These are phyloP conservation scores for Sclerotinia minor DNA, from an alignment of 2,329 filamentous ascomycete species.

Conservation along the genomic window DNA sequence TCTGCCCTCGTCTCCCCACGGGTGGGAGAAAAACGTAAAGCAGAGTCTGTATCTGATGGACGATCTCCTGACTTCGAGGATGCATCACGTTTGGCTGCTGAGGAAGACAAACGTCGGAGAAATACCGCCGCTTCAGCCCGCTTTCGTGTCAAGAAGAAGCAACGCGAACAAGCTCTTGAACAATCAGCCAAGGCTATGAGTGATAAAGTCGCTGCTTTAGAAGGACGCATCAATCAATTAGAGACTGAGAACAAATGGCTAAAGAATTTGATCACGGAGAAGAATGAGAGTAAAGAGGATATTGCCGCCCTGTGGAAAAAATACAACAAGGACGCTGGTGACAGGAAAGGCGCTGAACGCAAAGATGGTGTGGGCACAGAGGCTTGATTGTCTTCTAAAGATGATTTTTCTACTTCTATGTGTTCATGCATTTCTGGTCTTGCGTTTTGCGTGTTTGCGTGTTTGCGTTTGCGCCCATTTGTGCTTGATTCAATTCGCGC, in stretches of 20 bases:
- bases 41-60: slow-evolving; percentile 42
- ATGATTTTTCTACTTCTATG: slow-evolving; percentile 8
- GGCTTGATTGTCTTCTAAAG: slow-evolving; percentile 26
- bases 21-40: slow-evolving; percentile 40
- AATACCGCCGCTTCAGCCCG: slow-evolving; percentile 87
- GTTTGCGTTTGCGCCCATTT: slow-evolving; percentile 28
- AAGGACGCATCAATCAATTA: slow-evolving; percentile 72
- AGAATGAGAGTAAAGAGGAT: slow-evolving; percentile 59
- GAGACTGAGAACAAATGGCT: slow-evolving; percentile 83
- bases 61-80: slow-evolving; percentile 59
- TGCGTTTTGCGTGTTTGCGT: slow-evolving; percentile 3
- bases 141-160: slow-evolving; percentile 95
- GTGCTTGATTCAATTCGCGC: slow-evolving; percentile 25
- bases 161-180: slow-evolving; percentile 83
- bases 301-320: slow-evolving; percentile 45
- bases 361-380: slow-evolving; percentile 42
- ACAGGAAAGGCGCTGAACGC: slow-evolving; percentile 39
- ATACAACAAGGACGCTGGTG: slow-evolving; percentile 42
- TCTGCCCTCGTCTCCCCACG: slow-evolving; percentile 37
- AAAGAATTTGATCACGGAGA: slow-evolving; percentile 77
- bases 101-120: slow-evolving; percentile 86
- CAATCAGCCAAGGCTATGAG: slow-evolving; percentile 79
- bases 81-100: slow-evolving; percentile 69
- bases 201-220: slow-evolving; percentile 73
- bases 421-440: not conserved